phyloP scores from a whole-genome alignment of 2,329 filamentous ascomycete species.

The Laburnicola sp. region DNA sequence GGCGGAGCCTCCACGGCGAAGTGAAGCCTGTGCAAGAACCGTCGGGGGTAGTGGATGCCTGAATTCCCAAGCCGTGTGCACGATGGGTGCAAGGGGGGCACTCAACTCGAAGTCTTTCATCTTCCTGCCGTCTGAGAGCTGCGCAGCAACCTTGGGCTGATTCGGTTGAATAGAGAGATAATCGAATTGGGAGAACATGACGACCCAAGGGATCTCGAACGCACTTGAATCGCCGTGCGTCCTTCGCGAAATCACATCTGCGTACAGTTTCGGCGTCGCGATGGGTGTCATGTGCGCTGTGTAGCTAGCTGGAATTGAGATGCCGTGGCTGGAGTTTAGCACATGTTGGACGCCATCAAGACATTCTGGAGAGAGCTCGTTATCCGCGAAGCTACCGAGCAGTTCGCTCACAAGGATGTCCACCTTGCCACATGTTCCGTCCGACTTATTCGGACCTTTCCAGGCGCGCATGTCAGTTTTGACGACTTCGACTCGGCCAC shows the following conservation, averaged over 20 bases:
- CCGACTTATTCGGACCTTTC: slow-evolving; percentile 72
- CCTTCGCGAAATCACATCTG: slow-evolving; percentile 71
- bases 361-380: slow-evolving; percentile 95
- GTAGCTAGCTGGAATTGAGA: slow-evolving; percentile 92
- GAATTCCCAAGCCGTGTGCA: slow-evolving; percentile 81
- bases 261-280: slow-evolving; percentile 79
- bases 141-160: slow-evolving; percentile 52
- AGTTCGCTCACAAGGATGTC: slow-evolving; percentile 95
- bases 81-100: slow-evolving; percentile 47
- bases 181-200: slow-evolving; percentile 87
- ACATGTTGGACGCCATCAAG: slow-evolving; percentile 94
- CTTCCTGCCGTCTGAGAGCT: slow-evolving; percentile 48
- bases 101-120: slow-evolving; percentile 40
- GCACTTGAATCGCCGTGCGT: slow-evolving; percentile 65
- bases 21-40: slow-evolving; percentile 60
- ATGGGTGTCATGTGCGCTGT: slow-evolving; percentile 94
- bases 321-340: slow-evolving; percentile 75
- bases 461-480: slow-evolving; percentile 98
- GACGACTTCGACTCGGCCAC: slow-evolving; percentile 77
- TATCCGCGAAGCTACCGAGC: slow-evolving; percentile 93
- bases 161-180: slow-evolving; percentile 66
- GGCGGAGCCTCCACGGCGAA: slow-evolving; percentile 64
- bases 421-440: slow-evolving; percentile 65
- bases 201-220: slow-evolving; percentile 91
- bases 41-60: slow-evolving; percentile 69